Conservation (phyloP, 331 rosid species). For the Phaseolus coccineus region DNA sequence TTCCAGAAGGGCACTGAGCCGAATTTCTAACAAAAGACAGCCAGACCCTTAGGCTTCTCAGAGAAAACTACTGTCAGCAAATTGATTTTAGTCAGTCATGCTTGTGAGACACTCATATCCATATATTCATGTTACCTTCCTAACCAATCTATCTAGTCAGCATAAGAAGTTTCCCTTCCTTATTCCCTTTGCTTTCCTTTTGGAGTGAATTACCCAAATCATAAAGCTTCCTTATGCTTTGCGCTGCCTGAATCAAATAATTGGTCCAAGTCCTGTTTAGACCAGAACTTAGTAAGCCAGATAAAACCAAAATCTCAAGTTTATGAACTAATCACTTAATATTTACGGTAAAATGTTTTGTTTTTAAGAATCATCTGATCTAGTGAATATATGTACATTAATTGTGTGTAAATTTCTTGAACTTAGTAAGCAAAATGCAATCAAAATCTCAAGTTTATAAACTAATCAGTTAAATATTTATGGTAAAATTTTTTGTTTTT, state of each 20-base stretch:
- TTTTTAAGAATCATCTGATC: too few relatives aligned
- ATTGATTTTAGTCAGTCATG: neutral
- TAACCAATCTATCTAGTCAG: neutral
- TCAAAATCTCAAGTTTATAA: neutral
- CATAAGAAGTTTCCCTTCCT: neutral
- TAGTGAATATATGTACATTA: too few relatives aligned
- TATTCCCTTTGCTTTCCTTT: neutral
- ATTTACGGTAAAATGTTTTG: neutral
- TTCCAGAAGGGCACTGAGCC: neutral
- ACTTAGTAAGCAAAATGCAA: neutral
- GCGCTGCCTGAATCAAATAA: neutral
- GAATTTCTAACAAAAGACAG: neutral
- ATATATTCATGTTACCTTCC: neutral
- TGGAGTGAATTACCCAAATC: slow-evolving; percentile 1
- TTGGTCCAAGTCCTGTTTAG: neutral
- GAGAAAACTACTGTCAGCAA: neutral
- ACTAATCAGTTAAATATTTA: neutral
- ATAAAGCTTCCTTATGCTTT: neutral
- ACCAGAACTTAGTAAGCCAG: neutral
- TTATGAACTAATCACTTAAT: neutral
- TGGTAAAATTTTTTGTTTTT: neutral
- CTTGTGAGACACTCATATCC: neutral
- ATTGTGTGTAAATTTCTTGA: too few relatives aligned
- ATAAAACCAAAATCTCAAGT: neutral
- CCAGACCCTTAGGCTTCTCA: neutral